Percentiles rank a stretch among this genome's conserved stretches.
Conservation (phyloP, 1,284 basidiomycete species). For the Ustanciosporium gigantosporum region DNA sequence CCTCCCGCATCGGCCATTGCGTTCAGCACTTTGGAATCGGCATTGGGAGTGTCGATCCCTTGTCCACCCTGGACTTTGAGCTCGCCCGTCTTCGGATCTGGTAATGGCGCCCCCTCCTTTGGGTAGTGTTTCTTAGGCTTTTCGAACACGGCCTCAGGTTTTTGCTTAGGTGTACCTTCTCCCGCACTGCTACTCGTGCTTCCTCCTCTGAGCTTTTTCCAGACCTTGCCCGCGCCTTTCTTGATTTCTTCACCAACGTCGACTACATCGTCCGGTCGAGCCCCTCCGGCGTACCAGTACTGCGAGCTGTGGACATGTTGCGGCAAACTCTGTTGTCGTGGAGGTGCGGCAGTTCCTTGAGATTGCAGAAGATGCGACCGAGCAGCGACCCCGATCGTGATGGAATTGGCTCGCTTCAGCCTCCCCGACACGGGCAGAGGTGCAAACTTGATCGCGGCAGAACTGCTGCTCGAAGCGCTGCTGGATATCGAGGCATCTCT, state of each 20-base stretch:
- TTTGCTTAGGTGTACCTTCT: not conserved
- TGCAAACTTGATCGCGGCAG: conserved; percentile 49
- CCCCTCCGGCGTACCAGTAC: conserved; percentile 15
- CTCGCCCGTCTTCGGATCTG: conserved; percentile 25
- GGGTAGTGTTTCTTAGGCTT: conserved; percentile 29
- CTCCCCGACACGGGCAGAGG: conserved; percentile 48
- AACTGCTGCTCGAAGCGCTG: conserved; percentile 22
- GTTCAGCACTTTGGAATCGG: not conserved
- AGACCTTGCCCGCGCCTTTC: conserved; percentile 43
- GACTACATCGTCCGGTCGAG: conserved; percentile 29
- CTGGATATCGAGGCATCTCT: conserved; percentile 18
- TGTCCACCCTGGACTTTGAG: conserved; percentile 19
- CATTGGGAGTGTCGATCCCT: conserved; percentile 12
- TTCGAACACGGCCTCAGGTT: not conserved
- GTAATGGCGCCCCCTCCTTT: conserved; percentile 35
- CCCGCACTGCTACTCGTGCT: conserved; percentile 2
- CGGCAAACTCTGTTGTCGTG: conserved; percentile 8
- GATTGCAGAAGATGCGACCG: conserved; percentile 52
- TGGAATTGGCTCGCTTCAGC: conserved; percentile 53
- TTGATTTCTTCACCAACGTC: conserved; percentile 48
- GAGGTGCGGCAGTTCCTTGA: conserved; percentile 41
- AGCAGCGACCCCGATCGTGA: conserved; percentile 56
- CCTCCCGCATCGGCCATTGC: not conserved
- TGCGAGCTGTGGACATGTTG: conserved; percentile 39
- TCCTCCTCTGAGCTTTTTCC: conserved; percentile 40